Conservation (phyloP, 345 rosid genomes). For the Ceriops tagal region DNA sequence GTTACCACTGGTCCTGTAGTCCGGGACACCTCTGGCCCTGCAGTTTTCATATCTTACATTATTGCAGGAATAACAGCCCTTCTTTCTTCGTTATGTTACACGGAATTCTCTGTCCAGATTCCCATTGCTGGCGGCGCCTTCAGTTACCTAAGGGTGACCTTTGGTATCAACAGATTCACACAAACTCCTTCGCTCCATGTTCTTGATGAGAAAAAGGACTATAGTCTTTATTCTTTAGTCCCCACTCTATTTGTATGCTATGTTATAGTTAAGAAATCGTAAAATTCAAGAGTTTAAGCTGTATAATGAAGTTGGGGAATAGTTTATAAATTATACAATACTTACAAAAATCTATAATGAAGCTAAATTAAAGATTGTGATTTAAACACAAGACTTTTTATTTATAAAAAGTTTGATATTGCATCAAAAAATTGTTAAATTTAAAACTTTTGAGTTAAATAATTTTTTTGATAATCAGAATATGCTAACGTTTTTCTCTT, state of each 20-base stretch:
- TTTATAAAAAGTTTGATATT: slow-evolving; percentile 1
- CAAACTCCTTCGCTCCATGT: slow-evolving; percentile 4
- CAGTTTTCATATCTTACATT: slow-evolving; percentile 78
- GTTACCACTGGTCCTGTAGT: slow-evolving; percentile 82
- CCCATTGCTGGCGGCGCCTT: slow-evolving; percentile 98
- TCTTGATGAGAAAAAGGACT: not conserved
- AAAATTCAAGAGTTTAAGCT: not conserved
- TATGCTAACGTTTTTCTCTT: slow-evolving; percentile 29
- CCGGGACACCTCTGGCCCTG: slow-evolving; percentile 57
- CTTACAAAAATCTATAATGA: too few relatives aligned
- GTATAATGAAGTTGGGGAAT: slow-evolving; percentile 52
- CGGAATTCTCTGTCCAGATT: slow-evolving; percentile 86
- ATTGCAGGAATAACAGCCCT: slow-evolving; percentile 82
- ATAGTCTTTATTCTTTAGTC: not conserved
- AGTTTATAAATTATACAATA: slow-evolving; percentile 29
- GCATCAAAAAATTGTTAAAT: slow-evolving; percentile 34
- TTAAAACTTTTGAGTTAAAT: slow-evolving; percentile 49
- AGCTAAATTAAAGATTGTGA: too few relatives aligned
- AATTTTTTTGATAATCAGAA: slow-evolving; percentile 82
- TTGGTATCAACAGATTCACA: slow-evolving; percentile 45
- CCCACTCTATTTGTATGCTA: not conserved
- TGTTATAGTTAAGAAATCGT: not conserved
- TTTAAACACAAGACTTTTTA: too few relatives aligned
- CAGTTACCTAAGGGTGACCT: slow-evolving; percentile 87
- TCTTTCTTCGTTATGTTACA: slow-evolving; percentile 86